Conservation (phyloP, 2,329 filamentous ascomycete genomes). For the Cadophora sp. region DNA sequence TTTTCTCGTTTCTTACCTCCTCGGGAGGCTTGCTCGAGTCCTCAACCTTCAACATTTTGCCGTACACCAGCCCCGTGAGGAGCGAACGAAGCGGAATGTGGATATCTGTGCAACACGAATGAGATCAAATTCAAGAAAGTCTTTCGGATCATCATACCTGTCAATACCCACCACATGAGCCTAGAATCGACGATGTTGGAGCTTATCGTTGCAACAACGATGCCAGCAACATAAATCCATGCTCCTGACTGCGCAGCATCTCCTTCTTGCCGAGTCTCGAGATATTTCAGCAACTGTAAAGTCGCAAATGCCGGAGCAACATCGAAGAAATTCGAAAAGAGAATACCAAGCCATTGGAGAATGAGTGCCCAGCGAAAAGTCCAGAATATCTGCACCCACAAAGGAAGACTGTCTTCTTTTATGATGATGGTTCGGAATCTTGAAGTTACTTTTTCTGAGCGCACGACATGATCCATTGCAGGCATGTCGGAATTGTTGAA, state of each 20-base stretch:
- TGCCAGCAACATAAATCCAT: slow-evolving; percentile 46
- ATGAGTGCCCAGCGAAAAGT: slow-evolving; percentile 56
- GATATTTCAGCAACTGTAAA: slow-evolving; percentile 34
- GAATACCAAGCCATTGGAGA: slow-evolving; percentile 29
- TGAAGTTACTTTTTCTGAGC: slow-evolving; percentile 55
- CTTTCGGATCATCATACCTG: slow-evolving; percentile 49
- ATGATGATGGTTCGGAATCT: slow-evolving; percentile 57
- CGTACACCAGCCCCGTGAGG: slow-evolving; percentile 73
- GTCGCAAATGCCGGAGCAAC: slow-evolving; percentile 34
- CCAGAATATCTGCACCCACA: slow-evolving; percentile 62
- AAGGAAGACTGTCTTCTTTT: slow-evolving; percentile 52
- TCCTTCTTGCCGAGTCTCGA: slow-evolving; percentile 30
- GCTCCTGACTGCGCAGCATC: slow-evolving; percentile 23
- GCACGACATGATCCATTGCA: slow-evolving; percentile 60
- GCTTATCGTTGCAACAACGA: slow-evolving; percentile 44
- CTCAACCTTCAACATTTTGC: slow-evolving; percentile 77
- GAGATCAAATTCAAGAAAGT: slow-evolving; percentile 26
- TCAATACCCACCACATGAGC: slow-evolving; percentile 33
- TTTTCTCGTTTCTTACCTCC: neutral
- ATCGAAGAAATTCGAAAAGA: slow-evolving; percentile 37
- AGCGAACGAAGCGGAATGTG: slow-evolving; percentile 66
- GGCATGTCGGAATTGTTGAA: slow-evolving; percentile 69
- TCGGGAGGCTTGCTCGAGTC: slow-evolving; percentile 60
- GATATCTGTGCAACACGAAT: neutral
- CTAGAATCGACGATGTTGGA: slow-evolving; percentile 29